These are phyloP conservation scores for Stagonosporopsis tanaceti DNA, from an alignment of 2,329 filamentous ascomycete species.

Conservation along the genomic window DNA sequence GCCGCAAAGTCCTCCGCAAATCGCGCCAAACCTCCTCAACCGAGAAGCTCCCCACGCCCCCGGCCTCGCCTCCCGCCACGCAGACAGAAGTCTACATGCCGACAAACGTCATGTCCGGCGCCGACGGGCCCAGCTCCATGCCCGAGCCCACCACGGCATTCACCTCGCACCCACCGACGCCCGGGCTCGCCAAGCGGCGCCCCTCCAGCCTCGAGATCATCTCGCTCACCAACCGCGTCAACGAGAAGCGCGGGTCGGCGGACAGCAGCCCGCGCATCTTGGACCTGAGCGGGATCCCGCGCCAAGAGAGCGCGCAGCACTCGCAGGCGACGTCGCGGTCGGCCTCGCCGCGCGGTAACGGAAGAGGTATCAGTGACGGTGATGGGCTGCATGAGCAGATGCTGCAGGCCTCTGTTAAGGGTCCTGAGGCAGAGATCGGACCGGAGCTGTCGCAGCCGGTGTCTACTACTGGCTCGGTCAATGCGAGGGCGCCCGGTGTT, in stretches of 20 bases:
- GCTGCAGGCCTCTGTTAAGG: neutral
- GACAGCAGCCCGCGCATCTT: constrained; percentile 19
- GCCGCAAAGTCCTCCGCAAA: constrained; percentile 15
- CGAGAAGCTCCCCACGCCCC: neutral
- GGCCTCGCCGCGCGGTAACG: neutral
- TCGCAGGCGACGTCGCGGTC: constrained; percentile 1
- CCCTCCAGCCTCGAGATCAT: constrained; percentile 32
- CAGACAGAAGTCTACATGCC: constrained; percentile 1
- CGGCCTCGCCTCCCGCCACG: neutral
- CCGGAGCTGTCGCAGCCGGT: neutral
- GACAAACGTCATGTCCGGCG: constrained; percentile 15
- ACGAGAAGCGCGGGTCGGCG: constrained; percentile 14
- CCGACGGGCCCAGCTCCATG: constrained; percentile 9
- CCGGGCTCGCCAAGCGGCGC: constrained; percentile 1
- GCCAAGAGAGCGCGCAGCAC: neutral
- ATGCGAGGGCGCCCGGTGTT: neutral
- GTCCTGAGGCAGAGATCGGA: neutral
- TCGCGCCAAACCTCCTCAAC: neutral
- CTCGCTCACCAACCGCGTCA: constrained; percentile 11
- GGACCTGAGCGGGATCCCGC: constrained; percentile 23
- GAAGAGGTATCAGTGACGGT: too few relatives aligned
- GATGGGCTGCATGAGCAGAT: constrained; percentile 2
- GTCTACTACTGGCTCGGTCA: neutral
- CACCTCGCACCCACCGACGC: neutral
- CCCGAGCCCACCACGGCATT: constrained; percentile 11